A percentile compares a stretch with the other conserved stretches of the same genome.
phyloP scores from a whole-genome alignment of 2,329 filamentous ascomycete genomes.

The Macroventuria anomochaeta region DNA sequence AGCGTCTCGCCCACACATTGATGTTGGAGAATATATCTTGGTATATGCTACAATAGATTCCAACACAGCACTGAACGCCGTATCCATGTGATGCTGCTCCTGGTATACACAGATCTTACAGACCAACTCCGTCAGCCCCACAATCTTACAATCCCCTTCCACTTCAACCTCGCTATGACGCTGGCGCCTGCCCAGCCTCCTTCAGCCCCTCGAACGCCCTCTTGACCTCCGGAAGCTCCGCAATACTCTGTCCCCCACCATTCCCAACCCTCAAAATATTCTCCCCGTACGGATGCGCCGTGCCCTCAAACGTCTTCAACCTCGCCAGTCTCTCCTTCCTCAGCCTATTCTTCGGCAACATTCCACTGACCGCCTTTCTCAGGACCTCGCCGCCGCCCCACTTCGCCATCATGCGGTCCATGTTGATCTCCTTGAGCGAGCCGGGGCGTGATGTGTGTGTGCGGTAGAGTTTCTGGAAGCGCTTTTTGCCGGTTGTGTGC shows the following conservation, averaged over 20 bases:
- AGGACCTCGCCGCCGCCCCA: constrained; percentile 92
- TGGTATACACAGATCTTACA: constrained; percentile 19
- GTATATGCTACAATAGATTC: constrained; percentile 13
- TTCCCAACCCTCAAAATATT: constrained; percentile 77
- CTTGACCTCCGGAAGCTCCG: constrained; percentile 48
- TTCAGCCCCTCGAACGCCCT: constrained; percentile 41
- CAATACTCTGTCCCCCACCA: constrained; percentile 43
- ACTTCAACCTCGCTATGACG: constrained; percentile 19
- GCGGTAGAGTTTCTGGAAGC: constrained; percentile 94
- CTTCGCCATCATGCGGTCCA: constrained; percentile 95
- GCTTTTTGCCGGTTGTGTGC: constrained; percentile 89
- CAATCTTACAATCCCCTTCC: background rate
- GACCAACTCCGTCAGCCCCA: background rate
- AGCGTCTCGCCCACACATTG: background rate
- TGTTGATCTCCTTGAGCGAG: constrained; percentile 83
- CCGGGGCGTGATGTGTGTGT: constrained; percentile 91
- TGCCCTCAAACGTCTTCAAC: constrained; percentile 95
- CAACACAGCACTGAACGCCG: constrained; percentile 12
- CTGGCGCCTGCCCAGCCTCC: constrained; percentile 20
- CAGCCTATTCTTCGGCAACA: constrained; percentile 96
- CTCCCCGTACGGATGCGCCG: constrained; percentile 85
- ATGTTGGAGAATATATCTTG: constrained; percentile 1
- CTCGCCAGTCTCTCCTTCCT: constrained; percentile 85
- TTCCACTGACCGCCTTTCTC: constrained; percentile 89
- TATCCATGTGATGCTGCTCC: constrained; percentile 7